These are phyloP conservation scores for Centaurea solstitialis DNA, from an alignment of 129 eudicot species.

Conservation along the genomic window DNA sequence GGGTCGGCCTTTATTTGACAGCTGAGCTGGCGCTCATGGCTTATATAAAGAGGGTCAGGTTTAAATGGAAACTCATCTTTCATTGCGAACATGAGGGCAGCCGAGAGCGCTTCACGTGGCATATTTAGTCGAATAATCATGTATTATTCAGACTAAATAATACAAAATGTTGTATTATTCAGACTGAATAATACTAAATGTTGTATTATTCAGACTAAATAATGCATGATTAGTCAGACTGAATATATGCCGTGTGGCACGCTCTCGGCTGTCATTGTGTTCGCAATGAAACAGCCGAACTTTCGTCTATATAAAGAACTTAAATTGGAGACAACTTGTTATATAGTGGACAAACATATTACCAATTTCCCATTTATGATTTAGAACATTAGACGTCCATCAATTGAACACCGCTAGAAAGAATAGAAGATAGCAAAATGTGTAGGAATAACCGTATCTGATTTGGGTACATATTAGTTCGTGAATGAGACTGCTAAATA, in stretches of 20 bases:
- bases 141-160: too few species aligned
- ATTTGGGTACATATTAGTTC: neutral
- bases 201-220: too few species aligned
- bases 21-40: neutral
- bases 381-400: neutral
- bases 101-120: too few species aligned
- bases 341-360: neutral
- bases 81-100: too few species aligned
- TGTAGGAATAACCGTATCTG: neutral
- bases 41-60: neutral
- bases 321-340: neutral
- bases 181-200: too few species aligned
- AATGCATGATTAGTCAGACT: too few species aligned
- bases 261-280: too few species aligned
- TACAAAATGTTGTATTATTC: too few species aligned
- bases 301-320: neutral
- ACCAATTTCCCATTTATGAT: neutral
- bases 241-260: too few species aligned
- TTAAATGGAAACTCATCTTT: too few species aligned
- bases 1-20: neutral
- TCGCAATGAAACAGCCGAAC: too few species aligned
- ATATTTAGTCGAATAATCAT: too few species aligned
- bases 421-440: neutral
- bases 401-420: neutral
- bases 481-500: neutral